Percentiles rank a stretch among this genome's conserved stretches.
Conservation (phyloP, 169 alveolate species). For the Cryptosporidium ubiquitum region DNA sequence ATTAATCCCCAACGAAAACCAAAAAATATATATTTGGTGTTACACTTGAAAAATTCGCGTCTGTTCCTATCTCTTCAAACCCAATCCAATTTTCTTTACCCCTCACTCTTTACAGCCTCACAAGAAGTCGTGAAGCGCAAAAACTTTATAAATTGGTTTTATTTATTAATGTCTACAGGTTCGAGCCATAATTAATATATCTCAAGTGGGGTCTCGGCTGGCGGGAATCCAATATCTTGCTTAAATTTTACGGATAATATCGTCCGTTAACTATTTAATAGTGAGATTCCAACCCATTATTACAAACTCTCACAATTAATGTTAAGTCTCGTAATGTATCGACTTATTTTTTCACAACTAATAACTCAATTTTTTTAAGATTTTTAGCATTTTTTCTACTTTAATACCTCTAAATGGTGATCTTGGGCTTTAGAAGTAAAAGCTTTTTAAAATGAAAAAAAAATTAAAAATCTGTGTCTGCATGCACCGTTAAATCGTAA, state of each 20-base stretch:
- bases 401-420: background rate
- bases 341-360: background rate
- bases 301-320: background rate
- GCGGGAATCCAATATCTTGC: slow-evolving; percentile 10
- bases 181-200: slow-evolving; percentile 58
- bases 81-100: slow-evolving; percentile 4
- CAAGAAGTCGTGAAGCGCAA: slow-evolving; percentile 68
- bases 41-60: slow-evolving; percentile 50
- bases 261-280: background rate
- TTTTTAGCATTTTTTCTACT: too few species aligned
- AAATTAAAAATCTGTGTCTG: background rate
- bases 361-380: too few species aligned
- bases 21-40: slow-evolving; percentile 19
- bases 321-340: background rate
- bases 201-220: slow-evolving; percentile 25
- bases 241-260: background rate
- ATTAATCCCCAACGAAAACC: slow-evolving; percentile 16
- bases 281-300: background rate
- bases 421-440: too few species aligned
- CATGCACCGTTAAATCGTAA: background rate
- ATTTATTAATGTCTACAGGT: slow-evolving; percentile 72
- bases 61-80: background rate
- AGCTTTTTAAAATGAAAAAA: background rate
- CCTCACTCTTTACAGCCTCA: slow-evolving; percentile 54
- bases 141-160: slow-evolving; percentile 62